Base-by-base conservation (phyloP, 768 basidiomycete species). In the Termitomyces sp. region DNA sequence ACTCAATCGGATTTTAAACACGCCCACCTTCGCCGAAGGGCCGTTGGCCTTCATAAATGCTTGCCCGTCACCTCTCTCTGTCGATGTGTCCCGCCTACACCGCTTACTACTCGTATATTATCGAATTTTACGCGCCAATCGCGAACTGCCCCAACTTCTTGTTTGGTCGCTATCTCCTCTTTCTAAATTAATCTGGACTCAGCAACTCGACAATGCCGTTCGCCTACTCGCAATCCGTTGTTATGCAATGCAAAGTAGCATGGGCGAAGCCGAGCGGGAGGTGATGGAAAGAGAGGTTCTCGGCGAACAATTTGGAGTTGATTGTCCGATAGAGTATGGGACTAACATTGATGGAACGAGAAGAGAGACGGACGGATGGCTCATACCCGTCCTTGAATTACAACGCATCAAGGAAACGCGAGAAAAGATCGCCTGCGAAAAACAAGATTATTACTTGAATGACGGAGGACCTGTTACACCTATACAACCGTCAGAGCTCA, bases 21-120 rank as follows among this genome's bases (percentile, higher is more conserved):
- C 71, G 34, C 72, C 78, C 44, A 63, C 66, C 41, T 77, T 81
- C 56, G 68, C 69, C 57, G 67, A 76, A 16, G 85, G 90, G 1
- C 87, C 86, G 2, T 67, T 95, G 10, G 68, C 73, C 2, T 74
- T 79, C 66, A 64, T 84, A 19, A 63, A 74, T 5, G 62, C 74
- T 44, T 56, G 64, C 9, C 56, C 72, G 3, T 66, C 68, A n/a
- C 57, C 64, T 2, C 57, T 77, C 5, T 64, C 72, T 2, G 56
- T 75, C 47, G 77, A 85, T 37, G 53, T 69, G 5, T 64, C 65
- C 19, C 77, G 79, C n/a, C 71, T 95, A 12, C 90, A 95, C 23
- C 76, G 77, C 49, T 69, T 89, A 0, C 79, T 97, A 32, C 76
- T 96, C 43, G 82, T 90, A 0, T 92, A 95, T 65, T 90, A 90